Conservation (phyloP, 148 eudicot species). For the Silene uniflora region DNA sequence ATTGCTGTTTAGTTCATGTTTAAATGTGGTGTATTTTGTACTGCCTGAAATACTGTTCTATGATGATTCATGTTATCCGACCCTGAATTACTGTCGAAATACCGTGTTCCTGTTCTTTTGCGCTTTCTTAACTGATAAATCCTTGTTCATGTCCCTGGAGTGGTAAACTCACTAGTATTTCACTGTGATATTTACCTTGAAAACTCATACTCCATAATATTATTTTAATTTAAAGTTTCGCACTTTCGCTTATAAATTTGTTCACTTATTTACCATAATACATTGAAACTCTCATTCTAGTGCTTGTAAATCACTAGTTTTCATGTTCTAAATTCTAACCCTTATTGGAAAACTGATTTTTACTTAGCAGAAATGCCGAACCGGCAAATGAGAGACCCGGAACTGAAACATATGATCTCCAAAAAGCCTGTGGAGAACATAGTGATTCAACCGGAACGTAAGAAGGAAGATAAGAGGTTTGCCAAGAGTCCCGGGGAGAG, state of each 20-base stretch:
- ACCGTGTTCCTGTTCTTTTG: constrained; percentile 24
- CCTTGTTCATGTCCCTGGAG: constrained; percentile 2
- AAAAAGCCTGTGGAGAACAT: constrained; percentile 51
- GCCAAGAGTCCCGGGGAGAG: constrained; percentile 24
- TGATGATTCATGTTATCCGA: neutral
- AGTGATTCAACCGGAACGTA: constrained; percentile 27
- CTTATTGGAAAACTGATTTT: neutral
- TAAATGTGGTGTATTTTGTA: neutral
- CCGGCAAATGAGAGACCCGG: constrained; percentile 45
- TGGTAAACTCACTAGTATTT: constrained; percentile 2
- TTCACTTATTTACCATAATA: neutral
- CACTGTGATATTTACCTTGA: constrained; percentile 15
- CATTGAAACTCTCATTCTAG: neutral
- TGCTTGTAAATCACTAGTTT: constrained; percentile 3
- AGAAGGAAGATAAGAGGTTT: constrained; percentile 27
- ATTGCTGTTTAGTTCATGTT: constrained; percentile 11
- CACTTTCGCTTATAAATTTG: neutral
- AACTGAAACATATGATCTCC: constrained; percentile 46
- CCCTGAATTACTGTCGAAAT: constrained; percentile 20
- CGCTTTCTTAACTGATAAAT: constrained; percentile 2
- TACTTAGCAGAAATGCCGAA: constrained; percentile 50
- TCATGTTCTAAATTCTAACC: neutral
- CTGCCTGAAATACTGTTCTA: neutral
- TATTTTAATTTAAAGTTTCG: neutral
- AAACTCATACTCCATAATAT: neutral